phyloP scores from a whole-genome alignment of 2,329 filamentous ascomycete genomes.

The Diaporthe helianthi region DNA sequence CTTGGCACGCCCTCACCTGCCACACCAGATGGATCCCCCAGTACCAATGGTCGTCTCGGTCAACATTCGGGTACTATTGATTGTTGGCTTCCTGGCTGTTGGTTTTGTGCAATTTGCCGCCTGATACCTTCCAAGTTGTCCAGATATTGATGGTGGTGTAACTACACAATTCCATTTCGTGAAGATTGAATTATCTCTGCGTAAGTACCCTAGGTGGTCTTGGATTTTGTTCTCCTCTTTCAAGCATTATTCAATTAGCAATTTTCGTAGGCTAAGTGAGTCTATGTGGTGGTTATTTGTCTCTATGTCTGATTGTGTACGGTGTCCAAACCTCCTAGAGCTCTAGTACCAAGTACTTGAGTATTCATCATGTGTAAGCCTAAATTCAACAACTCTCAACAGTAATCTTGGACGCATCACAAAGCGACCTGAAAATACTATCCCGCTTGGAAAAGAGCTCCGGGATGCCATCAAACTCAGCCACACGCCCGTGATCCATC shows the following conservation, averaged over 20 bases:
- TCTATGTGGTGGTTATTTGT: conserved; percentile 5
- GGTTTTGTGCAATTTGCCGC: not conserved
- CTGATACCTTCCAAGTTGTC: not conserved
- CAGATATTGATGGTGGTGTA: too few relatives aligned
- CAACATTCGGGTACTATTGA: not conserved
- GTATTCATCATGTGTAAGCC: not conserved
- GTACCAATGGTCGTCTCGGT: not conserved
- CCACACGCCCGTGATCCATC: conserved; percentile 23
- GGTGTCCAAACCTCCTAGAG: not conserved
- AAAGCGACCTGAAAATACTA: conserved; percentile 27
- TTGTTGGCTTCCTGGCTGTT: too few relatives aligned
- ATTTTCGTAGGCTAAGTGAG: not conserved
- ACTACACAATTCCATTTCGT: not conserved
- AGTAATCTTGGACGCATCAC: conserved; percentile 23
- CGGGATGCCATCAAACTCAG: conserved; percentile 19
- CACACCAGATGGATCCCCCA: not conserved
- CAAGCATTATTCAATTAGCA: conserved; percentile 4
- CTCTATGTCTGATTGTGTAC: not conserved
- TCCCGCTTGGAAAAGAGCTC: conserved; percentile 17
- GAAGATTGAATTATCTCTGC: not conserved
- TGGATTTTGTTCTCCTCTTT: not conserved
- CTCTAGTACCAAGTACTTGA: too few relatives aligned
- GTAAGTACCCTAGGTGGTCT: not conserved
- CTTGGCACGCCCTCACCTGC: not conserved
- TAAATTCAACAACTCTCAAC: conserved; percentile 17